Evolutionary conservation across 1,284 basidiomycete genomes (phyloP), one percentile per base, ranked within the genome.

Genomic region (Microbotryomycetes sp.): DNA sequence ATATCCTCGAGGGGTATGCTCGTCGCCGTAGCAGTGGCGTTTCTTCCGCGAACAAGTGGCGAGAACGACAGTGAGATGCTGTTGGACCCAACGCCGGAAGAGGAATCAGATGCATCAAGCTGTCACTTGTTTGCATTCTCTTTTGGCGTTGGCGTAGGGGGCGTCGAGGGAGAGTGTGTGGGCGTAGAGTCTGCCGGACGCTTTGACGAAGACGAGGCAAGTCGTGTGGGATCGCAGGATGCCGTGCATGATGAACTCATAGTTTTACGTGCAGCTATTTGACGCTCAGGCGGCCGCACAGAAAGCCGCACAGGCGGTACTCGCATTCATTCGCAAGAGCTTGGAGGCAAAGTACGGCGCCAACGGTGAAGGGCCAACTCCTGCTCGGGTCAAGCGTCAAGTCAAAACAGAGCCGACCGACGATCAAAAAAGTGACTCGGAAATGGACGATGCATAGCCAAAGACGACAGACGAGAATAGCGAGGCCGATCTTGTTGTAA

Each of bases 61-160:
- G 31, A 24, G 63, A 71, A 51, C 72, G 81, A 54, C 71, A 73
- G 87, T 74, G 88, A 86, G 64, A 70, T 89, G 58, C 81, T 88
- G 59, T 72, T 87, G 29, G 88, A 88, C 64, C 88, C 87, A 2
- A 77, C 86, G 26, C 2, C 83, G 81, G 79, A 79, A 47, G 81
- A 83, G 70, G 82, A 82, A 47, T 79, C 81, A 41, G 81, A 83
- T 45, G 87, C 88, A 4, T 74, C 73, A 13, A 79, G 79, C 15
- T 75, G 86, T 18, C 79, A 84, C 30, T 81, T 80, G 1, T 75
- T 79, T 49, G 77, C 67, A 27, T 75, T 78, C 74, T 76, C 76
- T n/a, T 77, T 76, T 49, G 75, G 76, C 0, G 58, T 69, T 5
- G 72, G 73, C 4, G 62, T 76, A 26, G 60, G 66, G 18, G 68